phyloP scores from a whole-genome alignment of 192 early-diverging fungal genomes.

The Haplosporangium gracile region DNA sequence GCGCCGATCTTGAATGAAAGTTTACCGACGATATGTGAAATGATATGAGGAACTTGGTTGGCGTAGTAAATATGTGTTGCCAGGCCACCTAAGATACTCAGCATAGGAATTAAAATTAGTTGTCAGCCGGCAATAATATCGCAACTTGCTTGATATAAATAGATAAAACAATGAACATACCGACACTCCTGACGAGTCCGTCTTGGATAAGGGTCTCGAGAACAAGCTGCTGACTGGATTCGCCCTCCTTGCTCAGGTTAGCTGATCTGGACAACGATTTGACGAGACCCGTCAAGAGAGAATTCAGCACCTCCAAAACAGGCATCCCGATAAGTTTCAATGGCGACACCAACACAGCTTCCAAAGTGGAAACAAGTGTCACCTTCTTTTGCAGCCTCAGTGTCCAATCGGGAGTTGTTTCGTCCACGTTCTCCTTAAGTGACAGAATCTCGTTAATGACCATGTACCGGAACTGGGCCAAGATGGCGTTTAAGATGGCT shows the following conservation, averaged over 20 bases:
- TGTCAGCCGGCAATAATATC: too few relatives aligned
- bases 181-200: constrained; percentile 42
- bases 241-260: constrained; percentile 42
- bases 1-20: constrained; percentile 31
- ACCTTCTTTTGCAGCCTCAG: constrained; percentile 56
- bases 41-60: constrained; percentile 68
- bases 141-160: neutral
- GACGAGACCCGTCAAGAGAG: constrained; percentile 53
- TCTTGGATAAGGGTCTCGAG: constrained; percentile 43
- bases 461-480: constrained; percentile 62
- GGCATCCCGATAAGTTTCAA: constrained; percentile 63
- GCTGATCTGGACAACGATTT: constrained; percentile 36
- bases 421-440: constrained; percentile 43
- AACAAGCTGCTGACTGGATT: constrained; percentile 29
- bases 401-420: constrained; percentile 19
- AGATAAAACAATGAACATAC: constrained; percentile 1
- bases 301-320: constrained; percentile 64
- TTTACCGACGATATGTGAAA: constrained; percentile 62
- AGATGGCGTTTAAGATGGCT: constrained; percentile 28
- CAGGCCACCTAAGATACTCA: constrained; percentile 55
- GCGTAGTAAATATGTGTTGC: constrained; percentile 68
- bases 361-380: constrained; percentile 57
- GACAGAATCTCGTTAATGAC: constrained; percentile 63
- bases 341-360: constrained; percentile 58
- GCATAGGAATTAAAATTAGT: neutral